phyloP scores from a whole-genome alignment of 306 rosid species.

The Pterocarpus santalinus region DNA sequence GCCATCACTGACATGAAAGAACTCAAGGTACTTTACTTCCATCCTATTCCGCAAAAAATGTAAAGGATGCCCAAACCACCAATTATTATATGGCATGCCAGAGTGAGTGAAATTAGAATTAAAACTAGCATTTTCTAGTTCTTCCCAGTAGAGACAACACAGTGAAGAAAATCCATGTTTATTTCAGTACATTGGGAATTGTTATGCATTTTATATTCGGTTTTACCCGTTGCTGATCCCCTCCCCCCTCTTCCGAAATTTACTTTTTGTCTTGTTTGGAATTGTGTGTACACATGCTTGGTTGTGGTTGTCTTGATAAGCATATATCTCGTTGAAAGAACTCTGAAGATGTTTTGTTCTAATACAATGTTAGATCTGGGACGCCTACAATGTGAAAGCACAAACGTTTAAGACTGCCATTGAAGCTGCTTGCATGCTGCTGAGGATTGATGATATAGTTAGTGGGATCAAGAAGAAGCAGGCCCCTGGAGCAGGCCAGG shows the following conservation, averaged over 20 bases:
- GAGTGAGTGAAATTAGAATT: neutral
- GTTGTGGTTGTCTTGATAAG: conserved; percentile 2
- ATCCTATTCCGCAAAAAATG: neutral
- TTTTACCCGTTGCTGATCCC: neutral
- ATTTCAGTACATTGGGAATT: too few relatives aligned
- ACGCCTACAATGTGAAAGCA: conserved; percentile 94
- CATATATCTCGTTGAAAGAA: neutral
- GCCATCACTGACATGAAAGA: conserved; percentile 83
- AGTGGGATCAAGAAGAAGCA: conserved; percentile 97
- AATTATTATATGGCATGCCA: too few relatives aligned
- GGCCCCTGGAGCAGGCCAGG: conserved; percentile 74
- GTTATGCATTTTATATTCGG: too few relatives aligned
- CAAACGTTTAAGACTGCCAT: conserved; percentile 98
- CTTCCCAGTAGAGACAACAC: neutral
- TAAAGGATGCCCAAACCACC: too few relatives aligned
- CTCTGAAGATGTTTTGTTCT: conserved; percentile 32
- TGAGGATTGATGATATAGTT: conserved; percentile 96
- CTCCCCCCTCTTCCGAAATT: neutral
- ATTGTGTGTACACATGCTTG: neutral
- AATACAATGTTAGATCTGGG: conserved; percentile 76
- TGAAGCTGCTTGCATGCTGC: conserved; percentile 98
- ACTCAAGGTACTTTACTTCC: conserved; percentile 62
- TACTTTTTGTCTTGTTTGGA: neutral
- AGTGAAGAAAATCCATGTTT: too few relatives aligned
- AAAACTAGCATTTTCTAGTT: conserved; percentile 6